Evolutionary conservation across 2,329 filamentous ascomycete species (phyloP).

Genomic region (Polytolypa hystricis): DNA sequence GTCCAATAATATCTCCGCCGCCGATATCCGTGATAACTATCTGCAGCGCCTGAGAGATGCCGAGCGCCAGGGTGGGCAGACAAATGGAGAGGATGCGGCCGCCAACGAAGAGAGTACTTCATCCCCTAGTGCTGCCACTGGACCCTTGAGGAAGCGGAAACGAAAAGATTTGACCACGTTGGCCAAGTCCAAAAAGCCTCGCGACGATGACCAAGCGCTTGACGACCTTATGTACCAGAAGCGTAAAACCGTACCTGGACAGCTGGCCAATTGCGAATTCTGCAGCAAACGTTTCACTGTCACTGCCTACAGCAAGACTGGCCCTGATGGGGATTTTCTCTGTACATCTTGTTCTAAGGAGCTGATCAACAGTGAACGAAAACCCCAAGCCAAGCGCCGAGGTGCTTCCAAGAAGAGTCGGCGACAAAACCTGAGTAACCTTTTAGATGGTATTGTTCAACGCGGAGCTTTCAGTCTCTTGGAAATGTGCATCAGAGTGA

Average conservation of each 20-base stretch:
- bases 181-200: slow-evolving; percentile 35
- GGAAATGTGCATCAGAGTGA: slow-evolving; percentile 48
- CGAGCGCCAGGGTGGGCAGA: slow-evolving; percentile 25
- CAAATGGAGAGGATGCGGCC: slow-evolving; percentile 22
- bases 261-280: slow-evolving; percentile 76
- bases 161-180: slow-evolving; percentile 38
- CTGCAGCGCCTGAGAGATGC: slow-evolving; percentile 42
- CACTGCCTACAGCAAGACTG: slow-evolving; percentile 74
- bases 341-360: slow-evolving; percentile 73
- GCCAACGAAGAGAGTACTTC: slow-evolving; percentile 19
- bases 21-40: slow-evolving; percentile 51
- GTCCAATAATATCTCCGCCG: slow-evolving; percentile 56
- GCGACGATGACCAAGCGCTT: slow-evolving; percentile 30
- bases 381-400: slow-evolving; percentile 42
- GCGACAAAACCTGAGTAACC: slow-evolving; percentile 69
- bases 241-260: slow-evolving; percentile 56
- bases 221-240: slow-evolving; percentile 22
- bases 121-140: slow-evolving; percentile 31
- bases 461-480: slow-evolving; percentile 33
- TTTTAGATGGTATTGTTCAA: slow-evolving; percentile 59
- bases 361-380: slow-evolving; percentile 54
- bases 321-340: slow-evolving; percentile 73
- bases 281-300: slow-evolving; percentile 87
- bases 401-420: slow-evolving; percentile 49
- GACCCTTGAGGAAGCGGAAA: slow-evolving; percentile 45